phyloP scores from a whole-genome alignment of 2,329 filamentous ascomycete species.

The Verticillium alfalfae region DNA sequence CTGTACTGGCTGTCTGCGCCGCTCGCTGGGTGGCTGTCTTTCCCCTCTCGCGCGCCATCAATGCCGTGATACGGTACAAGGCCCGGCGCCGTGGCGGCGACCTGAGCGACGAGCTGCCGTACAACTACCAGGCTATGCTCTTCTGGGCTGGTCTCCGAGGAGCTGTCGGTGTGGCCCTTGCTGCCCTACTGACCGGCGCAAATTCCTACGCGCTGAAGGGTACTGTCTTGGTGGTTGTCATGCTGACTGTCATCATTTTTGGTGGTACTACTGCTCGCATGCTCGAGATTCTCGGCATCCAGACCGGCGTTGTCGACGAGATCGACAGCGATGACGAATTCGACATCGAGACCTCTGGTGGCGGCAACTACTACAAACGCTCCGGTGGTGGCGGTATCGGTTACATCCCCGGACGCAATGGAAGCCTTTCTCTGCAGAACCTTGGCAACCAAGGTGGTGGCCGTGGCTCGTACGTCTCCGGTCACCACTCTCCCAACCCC shows the following conservation, averaged over 20 bases:
- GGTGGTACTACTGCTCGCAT: constrained; percentile 95
- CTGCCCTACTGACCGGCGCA: constrained; percentile 77
- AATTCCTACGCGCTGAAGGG: constrained; percentile 81
- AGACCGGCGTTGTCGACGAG: constrained; percentile 93
- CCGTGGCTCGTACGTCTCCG: constrained; percentile 46
- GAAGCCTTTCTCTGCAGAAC: constrained; percentile 52
- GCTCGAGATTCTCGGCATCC: constrained; percentile 95
- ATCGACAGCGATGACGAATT: constrained; percentile 98
- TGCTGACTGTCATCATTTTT: constrained; percentile 97
- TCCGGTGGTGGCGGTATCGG: constrained; percentile 66
- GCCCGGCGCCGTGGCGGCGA: constrained; percentile 69
- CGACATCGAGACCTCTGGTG: constrained; percentile 76
- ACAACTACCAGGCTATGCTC: constrained; percentile 98
- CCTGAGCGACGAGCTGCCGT: constrained; percentile 81
- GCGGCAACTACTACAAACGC: constrained; percentile 75
- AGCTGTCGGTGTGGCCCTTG: constrained; percentile 90
- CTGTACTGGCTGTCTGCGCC: constrained; percentile 83
- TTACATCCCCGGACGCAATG: constrained; percentile 64
- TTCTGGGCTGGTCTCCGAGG: constrained; percentile 97
- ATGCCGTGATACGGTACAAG: constrained; percentile 86
- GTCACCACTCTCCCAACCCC: constrained; percentile 43
- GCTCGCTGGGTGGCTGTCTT: constrained; percentile 94
- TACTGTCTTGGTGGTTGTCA: constrained; percentile 95
- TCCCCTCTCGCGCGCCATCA: constrained; percentile 82
- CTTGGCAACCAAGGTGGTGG: constrained; percentile 44